Conservation (phyloP, 2,329 filamentous ascomycete species). For the Zasmidium citrigriseum region DNA sequence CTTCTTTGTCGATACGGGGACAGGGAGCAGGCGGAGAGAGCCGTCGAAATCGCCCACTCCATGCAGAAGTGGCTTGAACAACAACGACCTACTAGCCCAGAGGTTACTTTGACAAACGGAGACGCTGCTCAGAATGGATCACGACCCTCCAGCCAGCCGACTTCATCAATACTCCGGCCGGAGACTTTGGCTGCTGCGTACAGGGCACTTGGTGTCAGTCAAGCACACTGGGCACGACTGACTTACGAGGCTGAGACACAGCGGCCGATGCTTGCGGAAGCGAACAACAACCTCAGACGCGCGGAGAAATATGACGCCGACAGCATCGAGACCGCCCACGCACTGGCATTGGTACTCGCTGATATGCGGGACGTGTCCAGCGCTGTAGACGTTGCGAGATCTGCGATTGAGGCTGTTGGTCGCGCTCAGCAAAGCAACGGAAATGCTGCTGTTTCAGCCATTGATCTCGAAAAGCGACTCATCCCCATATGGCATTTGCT, state of each 20-base stretch:
- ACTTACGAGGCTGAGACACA: conserved; percentile 70
- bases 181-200: conserved; percentile 70
- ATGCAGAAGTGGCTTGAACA: conserved; percentile 76
- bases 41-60: conserved; percentile 67
- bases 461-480: conserved; percentile 58
- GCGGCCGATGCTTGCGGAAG: conserved; percentile 74
- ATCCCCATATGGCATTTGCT: conserved; percentile 92
- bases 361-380: conserved; percentile 79
- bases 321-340: conserved; percentile 70
- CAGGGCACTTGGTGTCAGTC: conserved; percentile 80
- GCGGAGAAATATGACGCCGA: conserved; percentile 51
- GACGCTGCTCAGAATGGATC: not conserved
- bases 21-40: conserved; percentile 73
- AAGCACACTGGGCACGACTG: conserved; percentile 82
- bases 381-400: conserved; percentile 81
- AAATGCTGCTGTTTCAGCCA: conserved; percentile 13
- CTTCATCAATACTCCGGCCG: conserved; percentile 53
- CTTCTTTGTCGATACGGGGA: conserved; percentile 82
- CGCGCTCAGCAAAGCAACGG: conserved; percentile 19
- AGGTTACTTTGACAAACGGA: conserved; percentile 12
- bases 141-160: conserved; percentile 25
- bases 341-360: conserved; percentile 79
- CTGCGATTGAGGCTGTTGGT: conserved; percentile 61
- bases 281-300: conserved; percentile 72
- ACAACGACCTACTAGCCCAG: conserved; percentile 39